Base-by-base conservation (phyloP, 768 basidiomycete genomes). In the Chlorophyllum brunneum region DNA sequence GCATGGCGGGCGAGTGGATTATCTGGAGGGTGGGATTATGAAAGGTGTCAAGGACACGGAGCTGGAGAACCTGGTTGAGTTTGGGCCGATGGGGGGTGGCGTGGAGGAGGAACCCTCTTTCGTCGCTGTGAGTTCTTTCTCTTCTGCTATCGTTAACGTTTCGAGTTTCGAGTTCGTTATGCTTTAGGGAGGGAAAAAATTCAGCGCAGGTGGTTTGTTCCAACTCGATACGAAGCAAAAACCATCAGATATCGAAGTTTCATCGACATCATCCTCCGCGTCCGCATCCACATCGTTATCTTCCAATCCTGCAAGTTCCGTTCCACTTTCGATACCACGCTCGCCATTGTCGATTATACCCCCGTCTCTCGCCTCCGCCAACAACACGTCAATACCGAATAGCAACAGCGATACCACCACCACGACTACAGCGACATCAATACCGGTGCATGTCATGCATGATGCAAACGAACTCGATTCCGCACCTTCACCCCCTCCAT, bases 21-120 rank as follows among this genome's bases (percentile, higher is more conserved):
- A 87, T 69, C 72, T 92, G 27, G 75, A 81, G 34, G 88, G 89
- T 6, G 90, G 90, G 13, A 77, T 91, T 29, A 73, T 80, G 18
- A 74, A 73, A 5, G 86, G 83, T 5, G 76, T 80, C 3, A 74
- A 77, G 40, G 76, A 88, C 63, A 76, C 77, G 1, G 72, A 74
- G 54, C 74, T 89, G 30, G 70, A 73, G 59, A 75, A 73, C 20
- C 64, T 80, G 48, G 72, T 90, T 54, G 63, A 77, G 4, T 70
- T 74, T 37, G 75, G 73, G 22, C 42, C 51, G 2, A 43, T 38
- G 41, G 43, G 30, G 8, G 27, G 26, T 37, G 27, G 6, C 13
- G 72, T 65, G 30, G 74, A 76, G 22, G 58, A 57, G 26, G 58
- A 65, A 34, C 49, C 59, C 33, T 30, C 26, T 23, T 36, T n/a